A percentile compares a stretch with the other conserved stretches of the same genome.
Conservation (phyloP, 2,329 filamentous ascomycete genomes). For the Colletotrichum sp. region DNA sequence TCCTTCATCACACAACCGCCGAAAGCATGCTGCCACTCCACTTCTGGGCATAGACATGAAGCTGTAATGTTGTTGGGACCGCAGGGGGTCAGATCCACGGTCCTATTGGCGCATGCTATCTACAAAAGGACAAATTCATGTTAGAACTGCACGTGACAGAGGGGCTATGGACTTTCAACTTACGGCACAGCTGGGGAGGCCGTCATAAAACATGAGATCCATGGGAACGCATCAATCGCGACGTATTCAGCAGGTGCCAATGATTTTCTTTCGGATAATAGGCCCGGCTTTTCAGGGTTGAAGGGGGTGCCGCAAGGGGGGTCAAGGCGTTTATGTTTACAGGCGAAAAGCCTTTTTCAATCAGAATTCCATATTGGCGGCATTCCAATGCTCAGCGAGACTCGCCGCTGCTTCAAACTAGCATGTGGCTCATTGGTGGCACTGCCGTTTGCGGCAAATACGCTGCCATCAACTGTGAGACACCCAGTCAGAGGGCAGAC, state of each 20-base stretch:
- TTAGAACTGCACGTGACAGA: neutral
- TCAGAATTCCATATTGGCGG: neutral
- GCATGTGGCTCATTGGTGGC: neutral
- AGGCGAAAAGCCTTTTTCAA: neutral
- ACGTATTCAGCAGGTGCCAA: neutral
- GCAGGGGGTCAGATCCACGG: neutral
- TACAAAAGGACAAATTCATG: neutral
- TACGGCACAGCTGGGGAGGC: neutral
- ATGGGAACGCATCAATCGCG: neutral
- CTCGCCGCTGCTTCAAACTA: neutral
- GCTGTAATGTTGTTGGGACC: neutral
- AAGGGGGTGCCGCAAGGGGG: neutral
- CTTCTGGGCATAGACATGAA: neutral
- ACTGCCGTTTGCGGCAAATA: neutral
- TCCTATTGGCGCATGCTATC: neutral
- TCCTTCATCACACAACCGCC: neutral
- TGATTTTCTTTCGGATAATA: neutral
- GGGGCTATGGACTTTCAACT: neutral
- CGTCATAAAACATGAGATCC: neutral
- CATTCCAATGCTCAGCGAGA: neutral
- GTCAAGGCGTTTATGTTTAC: neutral
- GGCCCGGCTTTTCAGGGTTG: neutral
- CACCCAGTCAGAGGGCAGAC: neutral
- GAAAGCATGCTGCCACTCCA: neutral
- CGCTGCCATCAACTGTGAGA: neutral